Base-by-base conservation (phyloP, 352 stramenopile genomes). In the Phytophthora kernoviae region DNA sequence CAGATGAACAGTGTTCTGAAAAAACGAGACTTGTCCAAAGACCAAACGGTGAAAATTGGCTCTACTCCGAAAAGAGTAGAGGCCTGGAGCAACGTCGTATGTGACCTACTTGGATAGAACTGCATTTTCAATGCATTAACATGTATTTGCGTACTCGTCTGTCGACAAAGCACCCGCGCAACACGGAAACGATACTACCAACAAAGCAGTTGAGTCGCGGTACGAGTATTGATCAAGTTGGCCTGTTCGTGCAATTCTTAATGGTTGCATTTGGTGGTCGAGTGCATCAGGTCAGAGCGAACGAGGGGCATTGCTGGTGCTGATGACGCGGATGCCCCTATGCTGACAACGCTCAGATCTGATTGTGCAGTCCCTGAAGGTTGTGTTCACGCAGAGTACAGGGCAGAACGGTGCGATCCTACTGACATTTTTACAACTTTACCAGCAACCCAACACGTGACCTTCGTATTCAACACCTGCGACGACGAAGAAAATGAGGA, bases 31-130 rank as follows among this genome's bases (percentile, higher is more conserved):
- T 59, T 68, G 49, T 7, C 15, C n/a, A 41, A 12, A 4, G 44
- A 52, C 24, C 44, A 20, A 15, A 39, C 68, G 41, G 9, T 44
- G n/a, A 56, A 62, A 14, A 26, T 18, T 12, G 52, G 11, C 5
- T 49, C 41, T 49, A 26, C 40, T 21, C 14, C 32, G 24, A 77
- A 77, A 60, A 52, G 32, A 61, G 30, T 24, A 73, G 70, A 39
- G 4, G 12, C 10, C n/a, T 36, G 42, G 17, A 30, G 12, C 43
- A 52, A 56, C 27, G 15, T 32, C 32, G 64, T 76, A 65, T 18
- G 42, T 62, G 22, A 4, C 24, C 10, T 21, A 33, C 17, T 40
- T 5, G 49, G 21, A 42, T 24, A 12, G n/a, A 34, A 33, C 52
- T 65, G n/a, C 12, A 12, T 48, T 47, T 5, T 20, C 2, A 7